Evolutionary conservation across 2,329 filamentous ascomycete genomes (phyloP), one percentile per base, ranked within the genome.

Genomic region (Aspergillus fischeri): DNA sequence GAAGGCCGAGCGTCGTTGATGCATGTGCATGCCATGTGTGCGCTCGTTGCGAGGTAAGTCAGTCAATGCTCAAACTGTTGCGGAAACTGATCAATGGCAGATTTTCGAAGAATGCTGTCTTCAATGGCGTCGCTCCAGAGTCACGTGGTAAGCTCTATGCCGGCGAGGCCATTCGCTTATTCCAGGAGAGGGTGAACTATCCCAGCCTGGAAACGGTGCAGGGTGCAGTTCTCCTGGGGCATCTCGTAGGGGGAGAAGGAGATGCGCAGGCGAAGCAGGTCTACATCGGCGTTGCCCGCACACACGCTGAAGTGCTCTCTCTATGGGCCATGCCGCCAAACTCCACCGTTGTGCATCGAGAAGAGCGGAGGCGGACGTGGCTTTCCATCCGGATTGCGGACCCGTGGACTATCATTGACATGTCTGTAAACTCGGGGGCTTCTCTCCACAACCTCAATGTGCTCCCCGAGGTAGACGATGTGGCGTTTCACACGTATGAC

Each of bases 11-110:
- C 60, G 9, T 54, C 57, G 4, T 59, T 57, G 51, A 53, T 63
- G 3, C 63, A 63, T 24, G 51, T 64, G 2, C 61, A 66, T 47
- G 60, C 57, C 2, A 65, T 66, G 63, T 63, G 60, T 53, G 62
- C 63, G 42, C 53, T 66, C 20, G 59, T 63, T 59, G 64, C 63
- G 20, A 60, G 64, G 59, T 64, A 62, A 44, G 25, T 44, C 38
- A 35, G 14, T 14, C 6, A 3, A 3, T 27, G 44, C 21, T 6
- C 8, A 45, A 24, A 4, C 42, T 10, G 2, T 25, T 14, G 24
- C 21, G 9, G 20, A 27, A 8, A 59, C 54, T 21, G 8, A 27
- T 7, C 11, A 49, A 32, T 20, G 20, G n/a, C 47, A 63, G 62
- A 35, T 63, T 59, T 48, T 66, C 64, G 3, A 51, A 58, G 24